These are phyloP conservation scores for Penicillium sp. DNA, from an alignment of 2,329 filamentous ascomycete genomes.

Conservation along the genomic window DNA sequence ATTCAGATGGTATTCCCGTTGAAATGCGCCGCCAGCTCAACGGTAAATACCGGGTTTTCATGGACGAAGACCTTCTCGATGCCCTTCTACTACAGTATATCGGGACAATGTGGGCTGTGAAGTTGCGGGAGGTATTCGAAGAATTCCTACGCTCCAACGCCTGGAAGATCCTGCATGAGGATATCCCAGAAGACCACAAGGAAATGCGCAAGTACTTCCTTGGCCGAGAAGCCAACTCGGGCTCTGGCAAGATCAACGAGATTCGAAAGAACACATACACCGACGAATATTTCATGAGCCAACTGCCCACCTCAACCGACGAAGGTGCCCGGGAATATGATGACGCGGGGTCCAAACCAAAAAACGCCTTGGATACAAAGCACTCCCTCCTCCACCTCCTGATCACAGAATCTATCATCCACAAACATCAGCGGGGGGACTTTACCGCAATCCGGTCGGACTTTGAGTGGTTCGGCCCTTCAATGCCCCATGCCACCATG, in stretches of 20 bases:
- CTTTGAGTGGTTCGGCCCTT: conserved; percentile 58
- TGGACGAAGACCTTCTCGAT: conserved; percentile 58
- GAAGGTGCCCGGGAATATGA: conserved; percentile 42
- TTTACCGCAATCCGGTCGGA: conserved; percentile 57
- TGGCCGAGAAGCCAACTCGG: conserved; percentile 1
- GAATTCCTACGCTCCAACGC: conserved; percentile 38
- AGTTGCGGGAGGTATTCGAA: conserved; percentile 45
- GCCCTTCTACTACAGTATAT: conserved; percentile 56
- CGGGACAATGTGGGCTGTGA: conserved; percentile 51
- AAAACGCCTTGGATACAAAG: conserved; percentile 50
- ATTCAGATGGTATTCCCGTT: conserved; percentile 43
- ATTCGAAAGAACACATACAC: conserved; percentile 39
- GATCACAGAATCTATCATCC: conserved; percentile 55
- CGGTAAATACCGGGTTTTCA: conserved; percentile 58
- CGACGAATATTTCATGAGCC: conserved; percentile 54
- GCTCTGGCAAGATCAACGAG: conserved; percentile 31
- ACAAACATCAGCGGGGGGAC: conserved; percentile 47
- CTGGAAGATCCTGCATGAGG: conserved; percentile 40
- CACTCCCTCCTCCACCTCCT: conserved; percentile 58
- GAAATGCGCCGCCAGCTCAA: conserved; percentile 55
- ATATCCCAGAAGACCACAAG: conserved; percentile 38
- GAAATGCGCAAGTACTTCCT: conserved; percentile 49
- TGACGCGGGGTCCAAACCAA: conserved; percentile 37
- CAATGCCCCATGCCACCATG: conserved; percentile 59
- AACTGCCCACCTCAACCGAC: conserved; percentile 46